A percentile compares a stretch with the other conserved stretches of the same genome.
Conservation (phyloP, 1,284 basidiomycete species). For the Pascua sp. region DNA sequence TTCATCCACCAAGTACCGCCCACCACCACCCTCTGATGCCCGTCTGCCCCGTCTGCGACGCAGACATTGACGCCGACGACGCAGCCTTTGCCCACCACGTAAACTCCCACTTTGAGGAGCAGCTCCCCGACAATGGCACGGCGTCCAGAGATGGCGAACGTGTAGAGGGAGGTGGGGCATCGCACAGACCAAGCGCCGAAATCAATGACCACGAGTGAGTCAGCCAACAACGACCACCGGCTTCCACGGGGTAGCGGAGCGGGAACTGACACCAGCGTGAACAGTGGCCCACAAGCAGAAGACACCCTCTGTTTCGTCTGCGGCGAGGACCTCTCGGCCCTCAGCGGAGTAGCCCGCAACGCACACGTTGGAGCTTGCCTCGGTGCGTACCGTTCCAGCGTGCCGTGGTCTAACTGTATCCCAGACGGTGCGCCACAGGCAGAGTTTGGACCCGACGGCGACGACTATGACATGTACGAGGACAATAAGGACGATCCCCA, state of each 20-base stretch:
- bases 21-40: too few relatives aligned
- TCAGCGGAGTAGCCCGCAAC: conserved; percentile 15
- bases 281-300: not conserved
- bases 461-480: not conserved
- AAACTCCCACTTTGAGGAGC: conserved; percentile 31
- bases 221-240: too few relatives aligned
- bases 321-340: conserved; percentile 16
- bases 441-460: not conserved
- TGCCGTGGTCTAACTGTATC: too few relatives aligned
- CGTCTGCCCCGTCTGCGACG: conserved; percentile 33
- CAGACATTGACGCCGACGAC: conserved; percentile 23
- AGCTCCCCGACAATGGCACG: not conserved
- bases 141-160: not conserved
- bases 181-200: not conserved
- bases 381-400: conserved; percentile 10
- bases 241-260: too few relatives aligned
- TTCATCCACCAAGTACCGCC: not conserved
- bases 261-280: not conserved
- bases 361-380: conserved; percentile 31
- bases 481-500: not conserved
- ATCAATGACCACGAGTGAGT: not conserved
- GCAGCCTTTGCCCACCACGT: conserved; percentile 34
- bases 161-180: not conserved
- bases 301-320: conserved; percentile 28
- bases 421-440: not conserved